Conservation (phyloP, 2,329 filamentous ascomycete genomes). For the Aspergillus phoenicis region DNA sequence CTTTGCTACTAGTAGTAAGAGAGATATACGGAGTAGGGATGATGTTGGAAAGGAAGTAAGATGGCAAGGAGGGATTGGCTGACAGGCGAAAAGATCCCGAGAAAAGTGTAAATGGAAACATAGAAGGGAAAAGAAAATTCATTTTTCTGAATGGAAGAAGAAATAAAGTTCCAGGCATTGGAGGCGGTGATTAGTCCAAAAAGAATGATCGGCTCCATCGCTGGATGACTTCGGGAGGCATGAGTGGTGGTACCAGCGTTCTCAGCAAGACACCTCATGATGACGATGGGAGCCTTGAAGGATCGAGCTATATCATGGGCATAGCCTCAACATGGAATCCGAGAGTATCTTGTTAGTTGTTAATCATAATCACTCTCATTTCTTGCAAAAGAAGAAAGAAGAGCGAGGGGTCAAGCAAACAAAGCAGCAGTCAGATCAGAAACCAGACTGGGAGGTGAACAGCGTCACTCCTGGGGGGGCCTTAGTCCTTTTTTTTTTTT, state of each 20-base stretch:
- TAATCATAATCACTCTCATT: too few species aligned
- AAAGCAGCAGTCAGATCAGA: too few species aligned
- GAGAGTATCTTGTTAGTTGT: not conserved
- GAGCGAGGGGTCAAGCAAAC: too few species aligned
- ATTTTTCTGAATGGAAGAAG: not conserved
- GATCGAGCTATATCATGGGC: not conserved
- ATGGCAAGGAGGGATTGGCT: not conserved
- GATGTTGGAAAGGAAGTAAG: not conserved
- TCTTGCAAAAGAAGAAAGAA: too few species aligned
- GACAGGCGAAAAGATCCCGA: not conserved
- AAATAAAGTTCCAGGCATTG: slow-evolving; percentile 11
- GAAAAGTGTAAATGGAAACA: not conserved
- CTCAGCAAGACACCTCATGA: slow-evolving; percentile 16
- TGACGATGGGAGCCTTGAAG: slow-evolving; percentile 11
- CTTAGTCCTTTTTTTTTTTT: too few species aligned
- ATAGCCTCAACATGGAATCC: not conserved
- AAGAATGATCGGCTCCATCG: slow-evolving; percentile 1
- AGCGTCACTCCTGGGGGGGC: too few species aligned
- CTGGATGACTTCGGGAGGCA: not conserved
- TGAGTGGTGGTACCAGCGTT: slow-evolving; percentile 7
- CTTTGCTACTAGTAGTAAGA: not conserved
- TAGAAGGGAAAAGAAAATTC: not conserved
- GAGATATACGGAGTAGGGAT: too few species aligned
- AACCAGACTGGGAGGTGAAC: too few species aligned
- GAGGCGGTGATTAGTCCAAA: not conserved